These are phyloP conservation scores for Fusarium stilboides DNA, from an alignment of 2,329 filamentous ascomycete genomes.

Conservation along the genomic window DNA sequence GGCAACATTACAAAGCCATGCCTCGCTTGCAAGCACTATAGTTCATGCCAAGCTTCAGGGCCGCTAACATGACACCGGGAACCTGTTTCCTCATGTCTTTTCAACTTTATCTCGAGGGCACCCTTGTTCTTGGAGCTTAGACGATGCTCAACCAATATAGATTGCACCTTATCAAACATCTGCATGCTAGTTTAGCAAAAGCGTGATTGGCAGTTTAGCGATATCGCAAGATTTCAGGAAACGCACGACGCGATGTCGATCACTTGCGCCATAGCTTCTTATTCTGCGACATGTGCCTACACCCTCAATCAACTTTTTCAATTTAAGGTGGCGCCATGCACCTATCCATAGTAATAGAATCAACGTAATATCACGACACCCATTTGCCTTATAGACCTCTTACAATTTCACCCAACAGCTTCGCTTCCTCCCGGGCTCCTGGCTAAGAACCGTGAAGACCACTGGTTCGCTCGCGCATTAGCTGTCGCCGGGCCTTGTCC, in stretches of 20 bases:
- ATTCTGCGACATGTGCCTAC: background rate
- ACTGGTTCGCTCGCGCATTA: no score
- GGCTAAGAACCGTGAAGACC: conserved; percentile 20
- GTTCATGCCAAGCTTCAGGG: background rate
- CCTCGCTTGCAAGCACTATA: background rate
- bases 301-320: no score
- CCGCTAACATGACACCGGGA: background rate
- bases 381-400: background rate
- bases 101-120: background rate
- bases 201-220: conserved; percentile 4
- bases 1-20: background rate
- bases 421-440: conserved; percentile 2
- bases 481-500: no score
- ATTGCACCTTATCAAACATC: background rate
- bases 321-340: background rate
- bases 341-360: conserved; percentile 4
- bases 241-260: conserved; percentile 6
- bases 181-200: background rate
- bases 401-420: conserved; percentile 1
- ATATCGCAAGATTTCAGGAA: conserved; percentile 13
- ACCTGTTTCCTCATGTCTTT: background rate
- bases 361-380: conserved; percentile 1
- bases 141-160: background rate
- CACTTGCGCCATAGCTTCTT: conserved; percentile 15
- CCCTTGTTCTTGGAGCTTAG: background rate